Percentiles rank a stretch among this genome's conserved stretches.
These are phyloP conservation scores for Cicer arietinum DNA, from an alignment of 306 rosid genomes.

Conservation along the genomic window DNA sequence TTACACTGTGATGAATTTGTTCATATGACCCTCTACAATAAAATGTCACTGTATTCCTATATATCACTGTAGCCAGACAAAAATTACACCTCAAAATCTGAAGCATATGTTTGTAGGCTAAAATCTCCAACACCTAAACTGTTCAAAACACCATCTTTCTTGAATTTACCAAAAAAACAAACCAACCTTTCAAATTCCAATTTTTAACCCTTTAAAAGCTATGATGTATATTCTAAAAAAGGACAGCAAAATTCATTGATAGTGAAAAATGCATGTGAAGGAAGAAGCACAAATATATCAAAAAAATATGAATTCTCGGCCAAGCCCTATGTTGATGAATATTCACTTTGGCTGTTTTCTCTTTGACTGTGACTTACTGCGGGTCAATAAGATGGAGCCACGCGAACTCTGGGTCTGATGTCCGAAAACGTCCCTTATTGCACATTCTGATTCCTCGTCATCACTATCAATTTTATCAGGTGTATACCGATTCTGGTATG, in stretches of 20 bases:
- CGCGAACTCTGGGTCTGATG: conserved; percentile 42
- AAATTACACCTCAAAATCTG: conserved; percentile 22
- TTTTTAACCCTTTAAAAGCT: conserved; percentile 24
- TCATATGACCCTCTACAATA: conserved; percentile 42
- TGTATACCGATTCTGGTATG: conserved; percentile 74
- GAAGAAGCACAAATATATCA: conserved; percentile 29
- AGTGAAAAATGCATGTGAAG: conserved; percentile 32
- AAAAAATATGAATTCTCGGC: conserved; percentile 29
- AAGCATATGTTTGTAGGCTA: conserved; percentile 31
- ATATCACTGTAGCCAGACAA: conserved; percentile 26
- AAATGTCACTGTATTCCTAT: conserved; percentile 45
- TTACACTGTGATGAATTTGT: conserved; percentile 29
- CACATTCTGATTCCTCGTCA: conserved; percentile 60
- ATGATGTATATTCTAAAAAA: conserved; percentile 31
- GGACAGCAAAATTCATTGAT: conserved; percentile 17
- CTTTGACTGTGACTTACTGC: conserved; percentile 52
- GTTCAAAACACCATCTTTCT: conserved; percentile 25
- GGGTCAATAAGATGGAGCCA: conserved; percentile 52
- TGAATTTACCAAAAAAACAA: background rate
- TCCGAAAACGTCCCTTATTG: conserved; percentile 50
- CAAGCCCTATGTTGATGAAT: conserved; percentile 21
- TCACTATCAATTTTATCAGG: conserved; percentile 71
- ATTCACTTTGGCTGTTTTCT: conserved; percentile 35
- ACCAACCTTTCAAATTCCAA: conserved; percentile 4
- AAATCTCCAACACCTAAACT: conserved; percentile 25